Percentiles rank a stretch among this genome's conserved stretches.
phyloP scores from a whole-genome alignment of 139 green algal genomes.

The Microglena sp. region DNA sequence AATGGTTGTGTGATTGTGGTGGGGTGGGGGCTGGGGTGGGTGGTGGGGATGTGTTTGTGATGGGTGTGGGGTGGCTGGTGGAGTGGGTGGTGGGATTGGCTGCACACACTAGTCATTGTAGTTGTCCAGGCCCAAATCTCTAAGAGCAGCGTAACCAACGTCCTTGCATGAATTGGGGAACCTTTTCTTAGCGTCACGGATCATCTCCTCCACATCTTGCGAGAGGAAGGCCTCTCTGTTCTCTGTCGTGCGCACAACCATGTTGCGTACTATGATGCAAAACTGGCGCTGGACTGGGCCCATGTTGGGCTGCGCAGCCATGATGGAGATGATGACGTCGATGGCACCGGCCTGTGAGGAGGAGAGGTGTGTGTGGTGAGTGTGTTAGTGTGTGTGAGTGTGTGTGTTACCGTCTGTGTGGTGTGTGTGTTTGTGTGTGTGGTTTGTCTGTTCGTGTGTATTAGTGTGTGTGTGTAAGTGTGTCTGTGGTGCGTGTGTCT shows the following conservation, averaged over 20 bases:
- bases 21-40: no score
- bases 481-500: no score
- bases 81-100: no score
- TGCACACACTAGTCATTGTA: no score
- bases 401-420: no score
- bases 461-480: no score
- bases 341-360: conserved; percentile 13
- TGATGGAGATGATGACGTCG: conserved; percentile 19
- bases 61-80: no score
- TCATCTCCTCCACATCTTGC: conserved; percentile 44
- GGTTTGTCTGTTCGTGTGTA: no score
- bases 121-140: conserved; percentile 72
- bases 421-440: neutral
- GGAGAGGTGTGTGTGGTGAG: neutral
- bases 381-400: no score
- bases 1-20: no score
- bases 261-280: conserved; percentile 72
- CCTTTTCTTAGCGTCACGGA: conserved; percentile 40
- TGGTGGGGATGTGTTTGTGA: no score
- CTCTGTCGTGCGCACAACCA: conserved; percentile 61
- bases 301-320: conserved; percentile 2
- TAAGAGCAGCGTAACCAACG: conserved; percentile 65
- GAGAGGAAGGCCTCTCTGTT: conserved; percentile 47
- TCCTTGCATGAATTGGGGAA: conserved; percentile 53
- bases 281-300: conserved; percentile 38